phyloP scores from a whole-genome alignment of 306 rosid genomes.

The Quercus mongolica region DNA sequence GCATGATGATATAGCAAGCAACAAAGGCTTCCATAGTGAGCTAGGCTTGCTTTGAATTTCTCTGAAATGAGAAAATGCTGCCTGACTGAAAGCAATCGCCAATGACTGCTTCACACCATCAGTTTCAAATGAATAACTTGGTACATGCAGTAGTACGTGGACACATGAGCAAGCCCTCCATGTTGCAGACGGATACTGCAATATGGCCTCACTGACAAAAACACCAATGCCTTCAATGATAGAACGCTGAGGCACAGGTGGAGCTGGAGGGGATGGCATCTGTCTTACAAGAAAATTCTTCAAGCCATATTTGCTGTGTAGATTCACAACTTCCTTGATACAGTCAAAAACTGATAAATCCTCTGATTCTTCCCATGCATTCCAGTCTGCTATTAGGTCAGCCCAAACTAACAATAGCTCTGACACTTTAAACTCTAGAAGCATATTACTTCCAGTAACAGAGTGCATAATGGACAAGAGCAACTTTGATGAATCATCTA shows the following conservation, averaged over 20 bases:
- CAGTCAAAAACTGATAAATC: slow-evolving; percentile 74
- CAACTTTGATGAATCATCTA: slow-evolving; percentile 71
- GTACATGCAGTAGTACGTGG: slow-evolving; percentile 65
- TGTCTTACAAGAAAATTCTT: slow-evolving; percentile 54
- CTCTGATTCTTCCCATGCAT: slow-evolving; percentile 89
- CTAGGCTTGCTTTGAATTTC: slow-evolving; percentile 48
- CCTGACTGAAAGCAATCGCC: slow-evolving; percentile 51
- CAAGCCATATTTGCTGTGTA: slow-evolving; percentile 42
- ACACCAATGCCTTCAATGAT: slow-evolving; percentile 67
- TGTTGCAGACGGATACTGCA: slow-evolving; percentile 78
- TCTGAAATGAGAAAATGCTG: slow-evolving; percentile 53
- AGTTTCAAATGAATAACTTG: slow-evolving; percentile 54
- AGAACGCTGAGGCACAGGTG: slow-evolving; percentile 74
- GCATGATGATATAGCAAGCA: slow-evolving; percentile 81
- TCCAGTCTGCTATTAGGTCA: slow-evolving; percentile 75
- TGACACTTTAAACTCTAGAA: slow-evolving; percentile 64
- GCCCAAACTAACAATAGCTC: slow-evolving; percentile 81
- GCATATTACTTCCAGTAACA: slow-evolving; percentile 46
- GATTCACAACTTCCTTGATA: slow-evolving; percentile 65
- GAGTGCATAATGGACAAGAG: slow-evolving; percentile 56
- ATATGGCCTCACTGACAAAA: slow-evolving; percentile 63
- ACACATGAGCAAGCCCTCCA: slow-evolving; percentile 84
- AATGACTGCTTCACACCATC: slow-evolving; percentile 65
- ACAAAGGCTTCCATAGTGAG: slow-evolving; percentile 76
- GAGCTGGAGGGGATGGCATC: slow-evolving; percentile 73